These are phyloP conservation scores for Candida coleopterorum DNA, from an alignment of 805 yeast genomes.

Conservation along the genomic window DNA sequence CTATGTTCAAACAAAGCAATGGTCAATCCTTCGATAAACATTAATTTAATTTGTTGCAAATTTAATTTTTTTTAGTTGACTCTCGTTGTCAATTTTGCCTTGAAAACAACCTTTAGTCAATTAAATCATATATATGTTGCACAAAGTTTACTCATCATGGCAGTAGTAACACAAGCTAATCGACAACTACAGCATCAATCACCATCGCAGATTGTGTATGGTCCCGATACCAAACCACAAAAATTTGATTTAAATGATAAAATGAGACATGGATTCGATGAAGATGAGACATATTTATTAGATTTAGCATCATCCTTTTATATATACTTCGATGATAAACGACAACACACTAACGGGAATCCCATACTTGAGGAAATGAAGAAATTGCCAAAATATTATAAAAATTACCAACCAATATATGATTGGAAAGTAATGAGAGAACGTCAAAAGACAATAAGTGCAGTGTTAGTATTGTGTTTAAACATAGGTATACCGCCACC, in stretches of 20 bases:
- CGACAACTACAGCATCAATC: slow-evolving; percentile 3
- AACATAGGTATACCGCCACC: slow-evolving; percentile 98
- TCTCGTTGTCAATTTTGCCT: no score
- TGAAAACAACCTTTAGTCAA: neutral
- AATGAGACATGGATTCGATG: slow-evolving; percentile 63
- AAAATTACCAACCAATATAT: slow-evolving; percentile 62
- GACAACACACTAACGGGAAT: slow-evolving; percentile 86
- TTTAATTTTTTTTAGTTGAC: no score
- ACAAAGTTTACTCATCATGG: no score
- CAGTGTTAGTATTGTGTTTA: slow-evolving; percentile 85
- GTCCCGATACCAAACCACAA: slow-evolving; percentile 3
- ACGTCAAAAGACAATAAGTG: slow-evolving; percentile 87
- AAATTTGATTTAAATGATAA: slow-evolving; percentile 43
- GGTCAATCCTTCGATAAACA: no score
- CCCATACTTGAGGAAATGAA: slow-evolving; percentile 60
- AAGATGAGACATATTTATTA: slow-evolving; percentile 54
- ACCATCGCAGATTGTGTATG: neutral
- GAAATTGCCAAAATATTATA: slow-evolving; percentile 29
- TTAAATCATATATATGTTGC: no score
- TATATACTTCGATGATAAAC: slow-evolving; percentile 84
- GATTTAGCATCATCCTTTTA: slow-evolving; percentile 64
- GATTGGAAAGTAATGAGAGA: slow-evolving; percentile 94
- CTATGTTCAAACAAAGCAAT: no score
- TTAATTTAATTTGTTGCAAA: no score
- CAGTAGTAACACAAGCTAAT: neutral